Evolutionary conservation across 2,329 filamentous ascomycete species (phyloP).

Genomic region (Sclerotinia glacialis): DNA sequence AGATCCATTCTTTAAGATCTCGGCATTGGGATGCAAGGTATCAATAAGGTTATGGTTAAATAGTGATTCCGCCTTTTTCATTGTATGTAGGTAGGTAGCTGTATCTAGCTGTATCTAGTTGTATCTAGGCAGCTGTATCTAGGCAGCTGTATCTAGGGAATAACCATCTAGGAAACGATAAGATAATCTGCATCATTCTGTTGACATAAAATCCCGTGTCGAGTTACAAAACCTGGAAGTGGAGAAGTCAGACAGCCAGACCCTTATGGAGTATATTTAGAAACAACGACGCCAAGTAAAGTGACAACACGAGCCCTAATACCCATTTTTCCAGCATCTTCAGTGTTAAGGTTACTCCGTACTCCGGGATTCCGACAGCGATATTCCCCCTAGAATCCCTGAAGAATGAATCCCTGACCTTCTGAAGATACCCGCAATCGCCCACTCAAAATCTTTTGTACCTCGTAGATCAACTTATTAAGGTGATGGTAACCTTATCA

Average conservation of each 20-base stretch:
- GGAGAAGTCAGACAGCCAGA: not conserved
- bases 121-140: too few species aligned
- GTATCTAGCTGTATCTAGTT: too few species aligned
- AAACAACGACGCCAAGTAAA: not conserved
- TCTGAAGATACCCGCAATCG: not conserved
- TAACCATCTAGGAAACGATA: too few species aligned
- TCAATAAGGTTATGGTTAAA: not conserved
- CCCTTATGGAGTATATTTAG: not conserved
- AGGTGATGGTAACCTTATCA: too few species aligned
- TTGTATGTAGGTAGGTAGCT: too few species aligned
- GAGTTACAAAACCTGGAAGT: not conserved
- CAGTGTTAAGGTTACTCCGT: too few species aligned
- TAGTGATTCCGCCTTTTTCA: not conserved
- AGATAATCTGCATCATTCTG: too few species aligned
- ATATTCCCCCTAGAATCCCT: not conserved
- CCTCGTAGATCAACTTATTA: not conserved
- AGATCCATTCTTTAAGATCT: not conserved
- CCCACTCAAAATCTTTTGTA: not conserved
- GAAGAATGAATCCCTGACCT: not conserved
- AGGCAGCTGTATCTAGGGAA: too few species aligned
- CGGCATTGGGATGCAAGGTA: not conserved
- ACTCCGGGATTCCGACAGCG: not conserved
- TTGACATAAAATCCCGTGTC: not conserved
- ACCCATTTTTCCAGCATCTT: not conserved
- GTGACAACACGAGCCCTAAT: constrained; percentile 3